Base-by-base conservation (phyloP, 2,329 filamentous ascomycete genomes). In the Fusarium musae region DNA sequence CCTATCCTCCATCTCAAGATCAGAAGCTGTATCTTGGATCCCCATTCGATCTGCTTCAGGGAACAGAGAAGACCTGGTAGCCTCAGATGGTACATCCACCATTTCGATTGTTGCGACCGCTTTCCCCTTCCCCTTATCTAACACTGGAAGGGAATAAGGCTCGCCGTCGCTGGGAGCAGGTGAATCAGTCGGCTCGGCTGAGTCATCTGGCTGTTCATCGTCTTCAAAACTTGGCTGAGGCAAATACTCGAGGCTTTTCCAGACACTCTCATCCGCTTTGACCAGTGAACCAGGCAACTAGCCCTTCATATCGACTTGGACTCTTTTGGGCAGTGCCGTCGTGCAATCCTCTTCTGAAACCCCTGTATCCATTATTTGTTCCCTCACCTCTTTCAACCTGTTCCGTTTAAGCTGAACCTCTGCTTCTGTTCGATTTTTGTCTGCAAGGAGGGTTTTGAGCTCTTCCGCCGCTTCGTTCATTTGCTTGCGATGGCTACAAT, bases 311-410 rank as follows among this genome's bases (percentile, higher is more conserved):
- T 36, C 21, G n/a, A 36, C n/a, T 26, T 26, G 12, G 9, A 9
- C 13, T 19, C 4, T 19, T n/a, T 19, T 23, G 16, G n/a, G 49
- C 17, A 15, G n/a, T 8, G n/a, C 10, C n/a, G 6, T 16, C 32
- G 2, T 21, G 32, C 8, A 8, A 10, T 15, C 16, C 16, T 32
- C 11, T 26, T 15, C 4, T 3, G 49, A 11, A 13, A 7, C 1
- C n/a, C 32, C 12, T 5, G n/a, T 52, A 15, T 52, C 9, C 17
- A 36, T 8, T 8, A 6, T 19, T 15, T 36, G 15, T 11, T 26
- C 12, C 12, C 4, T 36, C 12, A 21, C 3, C n/a, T 52, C 9
- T 5, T 26, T 1, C 2, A 52, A 8, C 3, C 17, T 52, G 0
- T 9, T 23, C 6, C 5, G 10, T 16, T 21, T 19, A 9, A 9